Conservation (phyloP, 208 protist species). For the Trypanosomatidae sp. region DNA sequence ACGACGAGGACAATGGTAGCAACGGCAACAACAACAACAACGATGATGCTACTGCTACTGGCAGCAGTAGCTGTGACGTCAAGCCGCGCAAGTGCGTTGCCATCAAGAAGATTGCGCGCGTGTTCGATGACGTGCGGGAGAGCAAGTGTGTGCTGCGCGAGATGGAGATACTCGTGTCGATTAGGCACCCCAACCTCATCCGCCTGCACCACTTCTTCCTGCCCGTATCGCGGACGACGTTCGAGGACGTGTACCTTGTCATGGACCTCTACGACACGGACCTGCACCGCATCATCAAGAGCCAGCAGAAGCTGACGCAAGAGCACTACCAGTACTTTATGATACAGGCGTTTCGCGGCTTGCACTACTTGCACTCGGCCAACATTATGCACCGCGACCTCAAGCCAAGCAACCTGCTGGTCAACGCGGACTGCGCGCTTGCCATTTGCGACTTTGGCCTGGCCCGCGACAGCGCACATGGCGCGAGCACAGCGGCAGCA, state of each 20-base stretch:
- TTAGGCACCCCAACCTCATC: slow-evolving; percentile 92
- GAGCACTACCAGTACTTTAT: slow-evolving; percentile 98
- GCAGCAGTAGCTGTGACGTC: slow-evolving; percentile 1
- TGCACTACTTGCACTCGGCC: slow-evolving; percentile 96
- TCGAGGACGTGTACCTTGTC: slow-evolving; percentile 84
- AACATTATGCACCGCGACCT: slow-evolving; percentile 96
- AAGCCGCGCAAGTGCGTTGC: slow-evolving; percentile 72
- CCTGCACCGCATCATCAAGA: slow-evolving; percentile 95
- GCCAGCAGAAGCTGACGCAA: slow-evolving; percentile 89
- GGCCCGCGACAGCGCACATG: slow-evolving; percentile 45
- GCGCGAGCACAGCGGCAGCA: neutral
- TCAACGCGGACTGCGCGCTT: slow-evolving; percentile 92
- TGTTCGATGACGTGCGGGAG: slow-evolving; percentile 93
- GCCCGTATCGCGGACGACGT: slow-evolving; percentile 44
- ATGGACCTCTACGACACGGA: slow-evolving; percentile 95
- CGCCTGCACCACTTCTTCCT: slow-evolving; percentile 73
- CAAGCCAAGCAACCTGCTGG: slow-evolving; percentile 92
- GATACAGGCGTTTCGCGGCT: slow-evolving; percentile 93
- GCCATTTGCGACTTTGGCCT: slow-evolving; percentile 92
- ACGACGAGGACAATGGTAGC: slow-evolving; percentile 8
- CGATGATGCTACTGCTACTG: neutral
- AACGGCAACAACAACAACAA: neutral
- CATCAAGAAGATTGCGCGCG: slow-evolving; percentile 95
- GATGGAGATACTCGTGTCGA: slow-evolving; percentile 90
- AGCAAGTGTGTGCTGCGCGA: slow-evolving; percentile 95